These are phyloP conservation scores for Podila epigama DNA, from an alignment of 192 early-diverging fungal species.

Conservation along the genomic window DNA sequence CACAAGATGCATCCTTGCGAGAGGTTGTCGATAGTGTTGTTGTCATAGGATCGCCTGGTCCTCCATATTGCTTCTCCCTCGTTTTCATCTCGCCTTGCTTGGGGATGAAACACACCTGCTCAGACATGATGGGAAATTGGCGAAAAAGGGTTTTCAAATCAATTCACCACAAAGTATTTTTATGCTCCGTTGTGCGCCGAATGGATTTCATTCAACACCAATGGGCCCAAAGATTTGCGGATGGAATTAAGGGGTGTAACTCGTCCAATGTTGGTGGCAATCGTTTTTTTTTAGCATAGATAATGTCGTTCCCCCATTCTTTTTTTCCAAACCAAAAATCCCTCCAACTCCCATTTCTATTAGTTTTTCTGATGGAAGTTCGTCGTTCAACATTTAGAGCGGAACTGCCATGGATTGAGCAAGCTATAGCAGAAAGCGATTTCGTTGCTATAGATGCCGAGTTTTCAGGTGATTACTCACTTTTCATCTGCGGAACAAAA, in stretches of 20 bases:
- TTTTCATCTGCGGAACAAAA: no score
- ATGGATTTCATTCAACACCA: no score
- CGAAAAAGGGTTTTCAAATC: constrained; percentile 51
- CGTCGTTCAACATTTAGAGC: constrained; percentile 68
- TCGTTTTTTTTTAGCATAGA: background rate
- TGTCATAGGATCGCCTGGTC: background rate
- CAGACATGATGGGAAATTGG: constrained; percentile 54
- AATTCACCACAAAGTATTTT: background rate
- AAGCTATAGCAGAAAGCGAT: constrained; percentile 70
- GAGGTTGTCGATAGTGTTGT: background rate
- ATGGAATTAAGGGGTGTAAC: background rate
- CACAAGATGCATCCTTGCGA: background rate
- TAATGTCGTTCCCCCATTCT: background rate
- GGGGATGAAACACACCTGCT: constrained; percentile 38
- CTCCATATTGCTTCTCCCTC: background rate
- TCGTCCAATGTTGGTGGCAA: background rate
- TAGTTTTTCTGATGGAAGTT: constrained; percentile 67
- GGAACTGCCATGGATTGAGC: constrained; percentile 61
- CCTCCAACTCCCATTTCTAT: no score
- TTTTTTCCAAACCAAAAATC: no score
- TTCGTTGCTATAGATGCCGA: constrained; percentile 85
- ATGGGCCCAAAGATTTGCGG: background rate
- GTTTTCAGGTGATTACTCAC: constrained; percentile 66
- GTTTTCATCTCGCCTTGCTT: background rate
- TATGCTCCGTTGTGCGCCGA: no score